These are phyloP conservation scores for Magnaporthiopsis incrustans DNA, from an alignment of 2,329 filamentous ascomycete species.

Conservation along the genomic window DNA sequence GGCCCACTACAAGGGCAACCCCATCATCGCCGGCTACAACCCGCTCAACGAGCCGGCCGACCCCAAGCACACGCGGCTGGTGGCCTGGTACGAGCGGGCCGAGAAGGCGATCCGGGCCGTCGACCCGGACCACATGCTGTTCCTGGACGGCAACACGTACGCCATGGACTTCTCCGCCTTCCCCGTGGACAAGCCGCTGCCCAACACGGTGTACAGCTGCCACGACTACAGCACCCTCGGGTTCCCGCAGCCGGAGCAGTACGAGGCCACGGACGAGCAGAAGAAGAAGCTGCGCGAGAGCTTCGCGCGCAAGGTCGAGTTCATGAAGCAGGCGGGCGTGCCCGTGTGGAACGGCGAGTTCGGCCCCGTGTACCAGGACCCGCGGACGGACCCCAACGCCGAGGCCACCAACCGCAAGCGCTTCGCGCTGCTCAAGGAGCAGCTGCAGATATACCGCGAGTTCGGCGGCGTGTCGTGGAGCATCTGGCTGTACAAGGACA, in stretches of 20 bases:
- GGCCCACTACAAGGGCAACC: constrained; percentile 27
- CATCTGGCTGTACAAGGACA: constrained; percentile 15
- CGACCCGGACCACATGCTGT: constrained; percentile 40
- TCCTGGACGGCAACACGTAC: constrained; percentile 43
- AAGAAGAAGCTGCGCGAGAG: constrained; percentile 24
- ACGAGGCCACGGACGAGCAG: constrained; percentile 25
- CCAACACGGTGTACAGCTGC: constrained; percentile 42
- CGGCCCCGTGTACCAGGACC: constrained; percentile 33
- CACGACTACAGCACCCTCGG: constrained; percentile 47
- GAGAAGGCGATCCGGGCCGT: constrained; percentile 27
- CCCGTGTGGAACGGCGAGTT: constrained; percentile 38
- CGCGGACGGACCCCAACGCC: constrained; percentile 22
- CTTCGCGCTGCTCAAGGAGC: constrained; percentile 28
- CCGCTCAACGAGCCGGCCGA: constrained; percentile 20
- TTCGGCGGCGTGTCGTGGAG: constrained; percentile 13
- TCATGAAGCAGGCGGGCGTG: constrained; percentile 28
- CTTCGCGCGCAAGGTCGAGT: constrained; percentile 30
- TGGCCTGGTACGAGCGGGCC: constrained; percentile 28
- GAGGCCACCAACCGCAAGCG: constrained; percentile 27
- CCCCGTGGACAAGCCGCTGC: constrained; percentile 25
- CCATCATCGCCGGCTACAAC: constrained; percentile 23
- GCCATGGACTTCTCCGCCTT: constrained; percentile 41
- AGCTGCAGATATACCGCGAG: constrained; percentile 24
- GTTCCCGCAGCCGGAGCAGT: constrained; percentile 33
- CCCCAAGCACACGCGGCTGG: constrained; percentile 14